These are phyloP conservation scores for Ophiosphaerella narmari DNA, from an alignment of 2,329 filamentous ascomycete species.

Conservation along the genomic window DNA sequence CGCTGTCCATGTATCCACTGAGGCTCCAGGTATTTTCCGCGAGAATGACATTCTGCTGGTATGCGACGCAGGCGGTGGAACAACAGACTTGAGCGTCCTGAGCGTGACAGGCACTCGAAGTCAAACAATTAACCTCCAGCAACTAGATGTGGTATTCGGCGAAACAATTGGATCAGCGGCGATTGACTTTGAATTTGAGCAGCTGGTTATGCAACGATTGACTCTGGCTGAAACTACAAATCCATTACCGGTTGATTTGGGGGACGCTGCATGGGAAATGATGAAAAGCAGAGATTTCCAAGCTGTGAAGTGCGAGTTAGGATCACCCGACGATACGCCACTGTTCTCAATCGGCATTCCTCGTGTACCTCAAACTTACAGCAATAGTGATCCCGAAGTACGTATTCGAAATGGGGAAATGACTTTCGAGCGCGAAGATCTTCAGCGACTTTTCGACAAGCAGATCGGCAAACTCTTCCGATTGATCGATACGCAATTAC, in stretches of 20 bases:
- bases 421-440: constrained; percentile 38
- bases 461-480: constrained; percentile 43
- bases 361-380: constrained; percentile 36
- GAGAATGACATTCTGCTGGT: constrained; percentile 54
- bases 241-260: constrained; percentile 35
- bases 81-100: constrained; percentile 49
- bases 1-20: constrained; percentile 54
- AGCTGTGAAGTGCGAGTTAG: constrained; percentile 49
- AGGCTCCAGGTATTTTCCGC: constrained; percentile 42
- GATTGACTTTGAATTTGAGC: constrained; percentile 48
- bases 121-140: constrained; percentile 34
- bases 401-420: constrained; percentile 43
- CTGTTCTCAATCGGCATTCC: constrained; percentile 45
- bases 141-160: constrained; percentile 47
- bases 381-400: constrained; percentile 33
- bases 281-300: constrained; percentile 48
- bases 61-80: constrained; percentile 58
- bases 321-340: constrained; percentile 42
- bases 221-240: constrained; percentile 29
- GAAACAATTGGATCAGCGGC: constrained; percentile 49
- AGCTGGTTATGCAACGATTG: constrained; percentile 38
- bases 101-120: constrained; percentile 37
- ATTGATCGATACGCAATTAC: constrained; percentile 43
- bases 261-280: constrained; percentile 48
- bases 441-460: constrained; percentile 43